phyloP scores from a whole-genome alignment of 768 basidiomycete species.

The Dentipellis fragilis region DNA sequence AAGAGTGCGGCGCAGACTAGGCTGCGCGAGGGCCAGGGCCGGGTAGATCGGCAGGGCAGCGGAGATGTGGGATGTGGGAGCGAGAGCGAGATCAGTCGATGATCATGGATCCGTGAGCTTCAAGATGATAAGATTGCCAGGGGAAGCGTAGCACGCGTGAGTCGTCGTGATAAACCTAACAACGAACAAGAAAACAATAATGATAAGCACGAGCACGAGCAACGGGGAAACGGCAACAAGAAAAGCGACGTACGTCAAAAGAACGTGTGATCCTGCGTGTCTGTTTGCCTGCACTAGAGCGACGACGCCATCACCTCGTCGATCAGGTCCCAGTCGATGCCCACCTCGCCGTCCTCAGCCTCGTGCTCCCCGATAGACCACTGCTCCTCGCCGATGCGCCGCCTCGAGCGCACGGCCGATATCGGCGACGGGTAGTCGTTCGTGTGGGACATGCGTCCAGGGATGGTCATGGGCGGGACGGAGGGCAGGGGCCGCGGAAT shows the following conservation, averaged over 20 bases:
- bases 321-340: slow-evolving; percentile 14
- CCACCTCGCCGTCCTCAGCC: background rate
- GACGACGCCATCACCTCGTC: slow-evolving; percentile 12
- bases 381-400: slow-evolving; percentile 4
- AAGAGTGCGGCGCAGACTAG: too few species aligned
- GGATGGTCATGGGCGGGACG: background rate
- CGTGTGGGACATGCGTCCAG: slow-evolving; percentile 1
- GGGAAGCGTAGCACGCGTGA: too few species aligned
- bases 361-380: background rate
- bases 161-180: too few species aligned
- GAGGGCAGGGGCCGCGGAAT: background rate
- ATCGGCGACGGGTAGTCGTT: slow-evolving; percentile 4
- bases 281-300: background rate
- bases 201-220: too few species aligned
- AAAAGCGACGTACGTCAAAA: background rate
- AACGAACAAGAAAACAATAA: too few species aligned
- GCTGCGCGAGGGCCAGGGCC: too few species aligned
- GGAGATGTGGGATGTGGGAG: too few species aligned
- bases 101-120: too few species aligned
- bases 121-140: too few species aligned
- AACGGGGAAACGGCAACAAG: background rate
- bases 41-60: too few species aligned
- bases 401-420: slow-evolving; percentile 7
- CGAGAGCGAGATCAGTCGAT: too few species aligned
- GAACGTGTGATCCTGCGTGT: background rate